Evolutionary conservation across 2,329 filamentous ascomycete species (phyloP), one percentile per base, ranked within the genome.

Genomic region (Pestalotiopsis sp.): DNA sequence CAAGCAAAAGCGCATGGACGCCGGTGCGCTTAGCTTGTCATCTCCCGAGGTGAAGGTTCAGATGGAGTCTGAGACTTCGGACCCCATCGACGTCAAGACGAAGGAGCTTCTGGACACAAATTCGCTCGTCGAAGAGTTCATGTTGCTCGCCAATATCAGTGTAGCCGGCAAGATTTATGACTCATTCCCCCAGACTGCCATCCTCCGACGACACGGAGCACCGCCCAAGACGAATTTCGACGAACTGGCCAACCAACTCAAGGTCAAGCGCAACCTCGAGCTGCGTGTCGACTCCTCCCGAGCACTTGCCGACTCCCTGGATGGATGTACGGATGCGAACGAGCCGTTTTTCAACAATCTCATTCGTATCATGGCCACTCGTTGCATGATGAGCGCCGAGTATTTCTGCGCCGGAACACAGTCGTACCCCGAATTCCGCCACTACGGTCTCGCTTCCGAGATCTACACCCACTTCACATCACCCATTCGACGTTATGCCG

Each of bases 391-490:
- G 86, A 96, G 94, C 66, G 96, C 96, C 71, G 96, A 99, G 82
- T 99, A 99, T 83, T 99, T 99, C 82, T 96, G 93, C 82, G 93
- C 95, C 0, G 96, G 96, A 70, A 95, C 94, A 6, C 94, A 98
- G 79, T 90, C 95, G 0, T 95, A 96, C 79, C 92, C 94, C 0
- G 96, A 98, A 79, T 99, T 97, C 87, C 90, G 94, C 66, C 97
- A 99, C 83, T 99, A 99, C 81, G 96, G 96, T 73, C 90, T 99
- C 45, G 97, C 97, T 0, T 94, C 92, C 3, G 93, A 97, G 76
- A 99, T 99, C 79, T 99, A 99, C 84, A 99, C 96, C 2, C 96
- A 99, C 81, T 99, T 99, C 82, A 99, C 96, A 0, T 97, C 93
- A 3, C 97, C 96, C 3, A 99, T 99, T 78, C 93, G 96, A 69